Evolutionary conservation across 129 eudicot species (phyloP), one percentile per base, ranked within the genome.

Genomic region (Helianthus annuus): DNA sequence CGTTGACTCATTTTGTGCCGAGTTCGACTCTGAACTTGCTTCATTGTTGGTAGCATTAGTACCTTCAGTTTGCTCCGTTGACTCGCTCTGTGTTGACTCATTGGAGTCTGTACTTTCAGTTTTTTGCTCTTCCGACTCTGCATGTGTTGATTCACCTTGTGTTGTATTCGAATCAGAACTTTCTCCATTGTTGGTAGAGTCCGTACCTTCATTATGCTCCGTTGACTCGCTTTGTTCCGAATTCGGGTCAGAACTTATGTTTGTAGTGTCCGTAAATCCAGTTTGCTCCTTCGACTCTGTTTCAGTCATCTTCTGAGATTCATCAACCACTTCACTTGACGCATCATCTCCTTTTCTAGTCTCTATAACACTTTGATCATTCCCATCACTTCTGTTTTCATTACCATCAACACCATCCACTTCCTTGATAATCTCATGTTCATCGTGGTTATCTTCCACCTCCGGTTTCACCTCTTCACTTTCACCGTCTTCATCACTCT

Each of bases 331-430:
- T 67, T 80, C 80, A 73, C 66, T 71, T 1, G 80, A 74, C 1
- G 85, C 74, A 55, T 79, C 78, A 48, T 83, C 79, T 46, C 66
- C 87, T 73, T 81, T 81, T 17, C 67, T 70, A 42, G 75, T 84
- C 73, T 84, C 83, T 36, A 69, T 74, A 68, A 78, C 81, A 78
- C 75, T 83, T 53, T 66, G 81, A 48, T 75, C 79, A 72, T 72
- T 77, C 68, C 76, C 85, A 29, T 79, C 83, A 10, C 73, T 83
- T 54, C 13, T 52, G 64, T 58, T 70, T 75, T 80, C 80, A 40
- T 56, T n/a, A 54, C 73, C 6, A 19, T 63, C 71, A 63, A 2
- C 44, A 32, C 22, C 65, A 56, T 66, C 58, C 9, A 56, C 80
- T 45, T 68, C 81, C 64, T 69, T 76, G 3, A 46, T 46, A 42